A percentile compares a stretch with the other conserved stretches of the same genome.
These are phyloP conservation scores for Globisporangium carolinianum DNA, from an alignment of 352 stramenopile species.

Conservation along the genomic window DNA sequence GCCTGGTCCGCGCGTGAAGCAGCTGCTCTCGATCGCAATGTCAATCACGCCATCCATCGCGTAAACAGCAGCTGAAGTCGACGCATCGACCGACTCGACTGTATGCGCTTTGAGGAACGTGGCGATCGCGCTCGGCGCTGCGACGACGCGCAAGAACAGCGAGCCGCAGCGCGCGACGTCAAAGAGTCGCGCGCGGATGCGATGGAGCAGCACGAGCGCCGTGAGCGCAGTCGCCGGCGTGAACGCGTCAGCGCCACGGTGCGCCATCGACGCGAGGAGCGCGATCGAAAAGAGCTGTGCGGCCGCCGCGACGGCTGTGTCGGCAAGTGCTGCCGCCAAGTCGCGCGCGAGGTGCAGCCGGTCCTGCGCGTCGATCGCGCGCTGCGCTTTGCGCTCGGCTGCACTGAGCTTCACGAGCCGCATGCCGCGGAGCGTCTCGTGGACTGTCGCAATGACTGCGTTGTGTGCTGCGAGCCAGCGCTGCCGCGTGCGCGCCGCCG, in stretches of 20 bases:
- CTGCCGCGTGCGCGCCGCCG: not conserved
- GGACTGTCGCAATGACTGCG: constrained; percentile 27
- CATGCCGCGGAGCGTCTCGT: constrained; percentile 37
- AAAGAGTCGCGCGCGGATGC: constrained; percentile 26
- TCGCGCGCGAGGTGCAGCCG: not conserved
- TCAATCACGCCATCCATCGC: not conserved
- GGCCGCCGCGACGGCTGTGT: constrained; percentile 9
- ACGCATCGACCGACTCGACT: too few relatives aligned
- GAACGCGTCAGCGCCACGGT: constrained; percentile 16
- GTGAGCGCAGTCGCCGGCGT: constrained; percentile 28
- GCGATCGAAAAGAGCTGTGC: constrained; percentile 31
- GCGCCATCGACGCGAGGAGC: constrained; percentile 30
- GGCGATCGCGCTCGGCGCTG: too few relatives aligned
- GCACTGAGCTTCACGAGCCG: constrained; percentile 84
- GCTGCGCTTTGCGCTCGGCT: constrained; percentile 65
- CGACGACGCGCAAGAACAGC: not conserved
- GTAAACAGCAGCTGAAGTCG: not conserved
- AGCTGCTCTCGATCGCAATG: not conserved
- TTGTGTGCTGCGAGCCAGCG: constrained; percentile 20
- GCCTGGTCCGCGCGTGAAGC: not conserved
- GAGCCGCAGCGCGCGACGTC: constrained; percentile 12
- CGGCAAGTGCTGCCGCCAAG: not conserved
- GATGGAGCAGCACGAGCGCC: constrained; percentile 23
- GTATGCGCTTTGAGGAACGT: constrained; percentile 11
- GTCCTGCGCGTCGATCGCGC: constrained; percentile 41